These are phyloP conservation scores for Dacryopinax spathularia DNA, from an alignment of 768 basidiomycete species.

Conservation along the genomic window DNA sequence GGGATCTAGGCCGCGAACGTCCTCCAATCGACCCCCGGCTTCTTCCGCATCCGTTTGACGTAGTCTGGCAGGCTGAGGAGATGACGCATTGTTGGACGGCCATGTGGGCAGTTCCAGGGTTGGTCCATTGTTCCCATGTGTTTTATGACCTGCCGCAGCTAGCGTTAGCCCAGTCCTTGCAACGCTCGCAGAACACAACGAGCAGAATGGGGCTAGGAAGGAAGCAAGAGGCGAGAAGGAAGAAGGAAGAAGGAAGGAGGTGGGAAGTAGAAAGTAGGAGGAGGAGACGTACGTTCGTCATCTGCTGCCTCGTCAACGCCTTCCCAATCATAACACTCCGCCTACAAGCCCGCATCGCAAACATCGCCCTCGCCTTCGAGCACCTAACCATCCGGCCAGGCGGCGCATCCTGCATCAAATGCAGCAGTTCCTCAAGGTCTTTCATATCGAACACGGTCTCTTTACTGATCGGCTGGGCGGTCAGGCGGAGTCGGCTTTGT, in stretches of 20 bases:
- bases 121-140: conserved; percentile 32
- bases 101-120: conserved; percentile 25
- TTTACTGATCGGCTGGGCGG: conserved; percentile 84
- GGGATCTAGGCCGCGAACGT: no score
- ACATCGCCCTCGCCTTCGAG: conserved; percentile 87
- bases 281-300: conserved; percentile 35
- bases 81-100: conserved; percentile 30
- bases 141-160: conserved; percentile 16
- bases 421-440: conserved; percentile 85
- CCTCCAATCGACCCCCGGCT: no score
- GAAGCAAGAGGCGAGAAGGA: neutral
- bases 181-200: neutral
- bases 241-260: neutral
- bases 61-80: conserved; percentile 17
- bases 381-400: conserved; percentile 76
- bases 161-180: neutral
- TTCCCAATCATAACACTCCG: conserved; percentile 95
- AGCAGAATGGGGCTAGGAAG: no score
- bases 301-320: conserved; percentile 59
- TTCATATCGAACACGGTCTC: conserved; percentile 77
- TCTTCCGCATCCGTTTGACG: neutral
- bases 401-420: conserved; percentile 66
- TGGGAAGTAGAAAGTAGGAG: neutral
- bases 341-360: conserved; percentile 88
- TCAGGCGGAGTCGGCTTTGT: conserved; percentile 39